Conservation (phyloP, 352 stramenopile species). For the Globisporangium solare region DNA sequence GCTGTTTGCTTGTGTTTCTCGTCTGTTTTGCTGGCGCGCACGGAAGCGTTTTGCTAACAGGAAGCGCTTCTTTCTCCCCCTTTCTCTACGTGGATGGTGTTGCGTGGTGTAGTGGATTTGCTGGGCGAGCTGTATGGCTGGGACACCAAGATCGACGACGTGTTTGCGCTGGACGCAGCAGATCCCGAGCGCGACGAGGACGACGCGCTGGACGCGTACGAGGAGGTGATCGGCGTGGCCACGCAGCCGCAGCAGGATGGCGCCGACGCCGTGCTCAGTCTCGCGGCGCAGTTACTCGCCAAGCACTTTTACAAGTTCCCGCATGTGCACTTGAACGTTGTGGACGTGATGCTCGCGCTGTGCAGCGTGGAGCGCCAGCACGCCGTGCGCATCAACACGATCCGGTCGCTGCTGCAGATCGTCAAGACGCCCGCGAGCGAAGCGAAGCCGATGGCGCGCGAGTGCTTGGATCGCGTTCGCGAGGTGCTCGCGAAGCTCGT, state of each 20-base stretch:
- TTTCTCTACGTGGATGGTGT: background rate
- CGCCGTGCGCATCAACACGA: constrained; percentile 69
- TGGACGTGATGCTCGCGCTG: constrained; percentile 55
- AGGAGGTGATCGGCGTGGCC: constrained; percentile 63
- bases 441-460: constrained; percentile 15
- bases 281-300: constrained; percentile 65
- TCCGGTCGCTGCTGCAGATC: constrained; percentile 66
- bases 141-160: constrained; percentile 63
- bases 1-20: too few species aligned
- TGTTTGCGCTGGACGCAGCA: constrained; percentile 30
- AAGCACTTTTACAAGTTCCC: constrained; percentile 79
- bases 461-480: constrained; percentile 41
- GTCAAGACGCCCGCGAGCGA: constrained; percentile 34
- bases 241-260: constrained; percentile 13
- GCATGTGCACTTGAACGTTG: constrained; percentile 72
- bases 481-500: constrained; percentile 30
- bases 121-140: constrained; percentile 63
- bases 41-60: background rate
- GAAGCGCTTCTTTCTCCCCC: too few species aligned
- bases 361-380: constrained; percentile 33
- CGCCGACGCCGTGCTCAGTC: constrained; percentile 51
- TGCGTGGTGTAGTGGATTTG: constrained; percentile 30
- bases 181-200: constrained; percentile 68
- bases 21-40: too few species aligned
- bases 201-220: constrained; percentile 63